Evolutionary conservation across 129 eudicot genomes (phyloP).

Genomic region (Pittosporum tobira): DNA sequence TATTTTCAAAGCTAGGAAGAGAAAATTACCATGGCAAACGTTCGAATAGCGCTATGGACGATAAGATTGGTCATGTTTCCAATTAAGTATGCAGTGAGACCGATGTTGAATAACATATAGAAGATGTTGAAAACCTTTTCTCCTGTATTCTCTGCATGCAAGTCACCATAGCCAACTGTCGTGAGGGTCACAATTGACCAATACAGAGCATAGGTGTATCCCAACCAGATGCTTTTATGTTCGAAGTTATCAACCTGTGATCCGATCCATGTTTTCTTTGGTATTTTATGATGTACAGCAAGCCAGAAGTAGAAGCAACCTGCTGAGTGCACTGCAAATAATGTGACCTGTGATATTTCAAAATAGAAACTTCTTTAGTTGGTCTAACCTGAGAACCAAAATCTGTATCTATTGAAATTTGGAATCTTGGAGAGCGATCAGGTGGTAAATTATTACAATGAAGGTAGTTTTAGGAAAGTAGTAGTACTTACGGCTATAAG

Average conservation of each 20-base stretch:
- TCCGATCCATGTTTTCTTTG: constrained; percentile 68
- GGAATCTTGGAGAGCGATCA: neutral
- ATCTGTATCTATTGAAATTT: neutral
- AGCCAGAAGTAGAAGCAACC: constrained; percentile 80
- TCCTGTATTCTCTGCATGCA: constrained; percentile 78
- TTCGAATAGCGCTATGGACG: constrained; percentile 64
- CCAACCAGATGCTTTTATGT: constrained; percentile 60
- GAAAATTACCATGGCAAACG: constrained; percentile 57
- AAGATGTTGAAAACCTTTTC: constrained; percentile 72
- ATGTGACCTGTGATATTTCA: constrained; percentile 46
- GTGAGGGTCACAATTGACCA: constrained; percentile 87
- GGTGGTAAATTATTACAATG: too few species aligned
- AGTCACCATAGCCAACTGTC: constrained; percentile 81
- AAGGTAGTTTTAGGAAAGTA: constrained; percentile 6
- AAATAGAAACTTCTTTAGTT: neutral
- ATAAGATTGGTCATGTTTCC: constrained; percentile 86
- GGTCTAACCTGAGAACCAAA: neutral
- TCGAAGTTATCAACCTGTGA: constrained; percentile 33
- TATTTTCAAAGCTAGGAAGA: neutral
- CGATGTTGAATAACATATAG: constrained; percentile 88
- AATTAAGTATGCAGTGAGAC: constrained; percentile 70
- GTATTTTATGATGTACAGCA: constrained; percentile 39
- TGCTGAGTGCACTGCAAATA: constrained; percentile 67
- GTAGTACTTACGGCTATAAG: constrained; percentile 45
- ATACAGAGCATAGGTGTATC: constrained; percentile 74